Conservation (phyloP, 2,329 filamentous ascomycete species). For the Talaromyces sp. region DNA sequence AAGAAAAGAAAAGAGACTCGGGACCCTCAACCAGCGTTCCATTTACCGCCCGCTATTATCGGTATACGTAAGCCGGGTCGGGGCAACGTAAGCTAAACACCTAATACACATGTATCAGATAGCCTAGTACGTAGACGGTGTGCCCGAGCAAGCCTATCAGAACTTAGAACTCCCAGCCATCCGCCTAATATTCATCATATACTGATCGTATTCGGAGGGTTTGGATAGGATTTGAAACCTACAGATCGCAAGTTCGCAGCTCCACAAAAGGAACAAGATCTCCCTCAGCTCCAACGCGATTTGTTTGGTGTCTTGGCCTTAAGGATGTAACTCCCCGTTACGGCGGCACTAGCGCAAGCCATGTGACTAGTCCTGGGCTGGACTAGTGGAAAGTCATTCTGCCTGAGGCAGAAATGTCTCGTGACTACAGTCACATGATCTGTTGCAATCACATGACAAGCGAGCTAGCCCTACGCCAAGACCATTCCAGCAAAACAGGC, state of each 20-base stretch:
- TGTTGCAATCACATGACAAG: slow-evolving; percentile 16
- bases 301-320: neutral
- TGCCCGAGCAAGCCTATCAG: neutral
- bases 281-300: neutral
- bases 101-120: neutral
- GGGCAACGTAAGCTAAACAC: neutral
- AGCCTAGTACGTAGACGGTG: neutral
- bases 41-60: neutral
- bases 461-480: slow-evolving; percentile 29
- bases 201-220: neutral
- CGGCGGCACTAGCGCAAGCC: neutral
- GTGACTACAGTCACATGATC: slow-evolving; percentile 11
- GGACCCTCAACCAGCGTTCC: neutral
- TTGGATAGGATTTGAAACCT: neutral
- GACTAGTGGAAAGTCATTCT: neutral
- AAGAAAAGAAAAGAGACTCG: neutral
- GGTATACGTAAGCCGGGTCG: slow-evolving; percentile 6
- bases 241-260: neutral
- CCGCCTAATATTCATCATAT: too few species aligned
- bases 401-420: neutral
- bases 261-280: neutral
- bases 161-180: too few species aligned
- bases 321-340: neutral
- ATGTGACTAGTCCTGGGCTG: neutral
- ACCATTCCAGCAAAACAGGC: slow-evolving; percentile 21